Base-by-base conservation (phyloP, 371 early-diverging fungal species). In the Sporodiniella umbellata region DNA sequence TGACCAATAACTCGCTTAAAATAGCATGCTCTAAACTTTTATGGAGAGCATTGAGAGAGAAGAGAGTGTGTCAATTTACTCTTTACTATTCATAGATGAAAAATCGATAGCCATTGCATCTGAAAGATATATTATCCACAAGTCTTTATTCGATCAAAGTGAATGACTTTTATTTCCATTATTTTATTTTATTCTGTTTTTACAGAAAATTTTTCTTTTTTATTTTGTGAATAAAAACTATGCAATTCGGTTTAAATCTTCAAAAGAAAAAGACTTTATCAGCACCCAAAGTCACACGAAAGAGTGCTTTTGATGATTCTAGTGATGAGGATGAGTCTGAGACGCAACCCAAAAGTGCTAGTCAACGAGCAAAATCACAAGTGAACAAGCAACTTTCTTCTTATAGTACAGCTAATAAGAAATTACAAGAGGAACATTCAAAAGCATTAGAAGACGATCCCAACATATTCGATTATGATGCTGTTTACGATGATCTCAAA, bases 401-500 rank as follows among this genome's bases (percentile, higher is more conserved):
- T 25, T 54, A 53, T 15, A 61, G 49, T 4, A 57, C 50, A n/a
- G 51, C 54, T 33, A 68, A 51, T 11, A 70, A 72, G 54, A 75
- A 75, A 44, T 48, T 72, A 1, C 62, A 60, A 28, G 76, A 80
- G 46, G 70, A 75, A 48, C 81, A 86, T 42, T 70, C 78, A 39
- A 75, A 77, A 60, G 91, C 92, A 8, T 58, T 91, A 1, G 85
- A 83, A 44, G 79, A 87, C 57, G 94, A 95, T 68, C 85, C 95
- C 2, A 85, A 75, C 19, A 82, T 89, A 2, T 96, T 87, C 64
- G 94, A 90, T 51, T 96, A 96, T 58, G 97, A 96, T 61, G 90
- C 81, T 4, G 85, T 89, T 0, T 95, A 93, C 60, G 96, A 95
- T 53, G 83, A 82, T 47, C 77, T 94, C 49, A 93, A 90, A 60